These are phyloP conservation scores for Fusarium xylarioides DNA, from an alignment of 2,329 filamentous ascomycete genomes.

Conservation along the genomic window DNA sequence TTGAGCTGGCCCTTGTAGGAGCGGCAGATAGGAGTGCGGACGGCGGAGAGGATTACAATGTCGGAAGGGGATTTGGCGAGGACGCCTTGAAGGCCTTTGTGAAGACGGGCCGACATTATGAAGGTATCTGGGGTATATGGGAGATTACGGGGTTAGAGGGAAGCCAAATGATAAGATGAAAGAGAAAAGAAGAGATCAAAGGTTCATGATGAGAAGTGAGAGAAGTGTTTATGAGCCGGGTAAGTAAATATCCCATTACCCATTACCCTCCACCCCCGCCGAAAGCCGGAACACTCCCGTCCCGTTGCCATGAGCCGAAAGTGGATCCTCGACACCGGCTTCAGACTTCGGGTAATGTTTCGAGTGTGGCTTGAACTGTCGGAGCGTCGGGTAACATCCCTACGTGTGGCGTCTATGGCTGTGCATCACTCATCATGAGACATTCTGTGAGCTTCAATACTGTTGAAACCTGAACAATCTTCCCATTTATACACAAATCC, in stretches of 20 bases:
- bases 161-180: constrained; percentile 1
- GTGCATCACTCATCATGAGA: constrained; percentile 11
- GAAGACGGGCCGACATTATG: constrained; percentile 35
- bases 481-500: not conserved
- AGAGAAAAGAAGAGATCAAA: not conserved
- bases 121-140: not conserved
- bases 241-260: constrained; percentile 38
- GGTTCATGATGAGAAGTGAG: constrained; percentile 2
- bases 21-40: constrained; percentile 86
- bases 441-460: not conserved
- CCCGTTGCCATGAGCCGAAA: constrained; percentile 33
- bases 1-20: constrained; percentile 85
- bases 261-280: constrained; percentile 20
- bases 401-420: constrained; percentile 3
- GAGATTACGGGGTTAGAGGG: not conserved
- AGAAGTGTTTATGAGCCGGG: constrained; percentile 20
- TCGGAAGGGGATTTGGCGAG: constrained; percentile 82
- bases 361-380: constrained; percentile 13
- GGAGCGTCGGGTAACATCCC: constrained; percentile 22
- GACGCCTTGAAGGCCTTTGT: constrained; percentile 73
- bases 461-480: not conserved
- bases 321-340: constrained; percentile 32
- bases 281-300: constrained; percentile 23
- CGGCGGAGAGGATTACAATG: constrained; percentile 87
- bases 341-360: constrained; percentile 38